Conservation (phyloP, 306 rosid genomes). For the Prunus kanzakura region DNA sequence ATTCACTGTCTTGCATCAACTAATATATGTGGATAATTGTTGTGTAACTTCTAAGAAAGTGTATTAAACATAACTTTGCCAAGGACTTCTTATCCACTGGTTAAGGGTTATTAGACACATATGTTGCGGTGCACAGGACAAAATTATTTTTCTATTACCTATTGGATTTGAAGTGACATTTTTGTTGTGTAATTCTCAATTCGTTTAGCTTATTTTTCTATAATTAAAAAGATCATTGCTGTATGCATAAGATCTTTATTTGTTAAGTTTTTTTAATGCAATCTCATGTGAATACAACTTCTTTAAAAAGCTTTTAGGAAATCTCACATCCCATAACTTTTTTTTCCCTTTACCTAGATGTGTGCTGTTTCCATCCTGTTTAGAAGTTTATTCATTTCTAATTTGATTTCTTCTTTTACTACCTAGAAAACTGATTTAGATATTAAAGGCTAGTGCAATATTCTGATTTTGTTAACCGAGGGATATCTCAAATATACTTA, state of each 20-base stretch:
- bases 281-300: neutral
- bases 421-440: neutral
- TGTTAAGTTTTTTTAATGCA: neutral
- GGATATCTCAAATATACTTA: neutral
- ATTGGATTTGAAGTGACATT: neutral
- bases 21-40: neutral
- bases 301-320: neutral
- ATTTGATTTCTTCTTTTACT: neutral
- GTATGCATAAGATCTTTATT: neutral
- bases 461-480: neutral
- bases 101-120: neutral
- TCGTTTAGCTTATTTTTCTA: neutral
- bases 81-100: neutral
- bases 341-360: neutral
- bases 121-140: neutral
- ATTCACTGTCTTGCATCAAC: neutral
- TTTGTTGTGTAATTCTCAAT: neutral
- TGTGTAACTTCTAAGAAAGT: neutral
- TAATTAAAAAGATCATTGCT: neutral
- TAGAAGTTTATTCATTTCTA: neutral
- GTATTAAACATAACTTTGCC: neutral
- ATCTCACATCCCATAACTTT: neutral
- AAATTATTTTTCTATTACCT: neutral
- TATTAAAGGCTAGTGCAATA: neutral
- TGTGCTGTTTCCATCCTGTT: neutral